A percentile compares a stretch with the other conserved stretches of the same genome.
Evolutionary conservation across 2,329 filamentous ascomycete genomes (phyloP).

Genomic region (Pseudopyricularia javanii): DNA sequence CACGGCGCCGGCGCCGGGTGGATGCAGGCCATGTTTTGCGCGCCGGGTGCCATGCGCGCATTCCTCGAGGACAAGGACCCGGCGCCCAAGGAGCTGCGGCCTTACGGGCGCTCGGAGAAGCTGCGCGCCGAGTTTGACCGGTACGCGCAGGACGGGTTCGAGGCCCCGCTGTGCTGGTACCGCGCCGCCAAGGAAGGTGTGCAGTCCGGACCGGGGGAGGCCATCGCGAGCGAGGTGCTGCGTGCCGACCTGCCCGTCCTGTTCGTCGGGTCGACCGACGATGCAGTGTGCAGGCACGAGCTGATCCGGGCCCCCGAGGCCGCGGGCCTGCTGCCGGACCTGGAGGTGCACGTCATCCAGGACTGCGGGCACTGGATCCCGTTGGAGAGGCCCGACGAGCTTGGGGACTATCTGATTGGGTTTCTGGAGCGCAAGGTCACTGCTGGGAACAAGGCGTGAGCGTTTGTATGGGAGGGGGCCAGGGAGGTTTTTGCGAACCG

Average conservation of each 20-base stretch:
- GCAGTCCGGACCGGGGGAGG: conserved; percentile 11
- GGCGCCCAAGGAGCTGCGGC: conserved; percentile 10
- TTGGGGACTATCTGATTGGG: conserved; percentile 6
- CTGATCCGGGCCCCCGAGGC: conserved; percentile 8
- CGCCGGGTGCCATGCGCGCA: conserved; percentile 18
- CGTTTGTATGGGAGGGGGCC: neutral
- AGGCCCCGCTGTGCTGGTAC: conserved; percentile 16
- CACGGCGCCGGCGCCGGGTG: conserved; percentile 15
- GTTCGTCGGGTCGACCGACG: conserved; percentile 13
- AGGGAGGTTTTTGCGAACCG: too few species aligned
- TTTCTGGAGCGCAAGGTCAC: neutral
- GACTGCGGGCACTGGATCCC: conserved; percentile 17
- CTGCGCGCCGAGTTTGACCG: conserved; percentile 13
- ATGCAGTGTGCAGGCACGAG: conserved; percentile 13
- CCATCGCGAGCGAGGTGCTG: conserved; percentile 7
- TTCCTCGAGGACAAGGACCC: conserved; percentile 7
- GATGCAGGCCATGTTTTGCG: conserved; percentile 21
- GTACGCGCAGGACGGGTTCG: conserved; percentile 14
- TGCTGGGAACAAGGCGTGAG: neutral
- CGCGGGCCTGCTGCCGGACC: conserved; percentile 12
- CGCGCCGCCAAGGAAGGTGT: conserved; percentile 7
- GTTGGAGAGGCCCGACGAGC: conserved; percentile 14
- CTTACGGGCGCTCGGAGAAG: conserved; percentile 14
- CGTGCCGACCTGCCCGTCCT: conserved; percentile 13
- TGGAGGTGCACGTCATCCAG: conserved; percentile 11